Percentiles rank a stretch among this genome's conserved stretches.
phyloP scores from a whole-genome alignment of 1,284 basidiomycete genomes.

The Gymnopus androsaceus region DNA sequence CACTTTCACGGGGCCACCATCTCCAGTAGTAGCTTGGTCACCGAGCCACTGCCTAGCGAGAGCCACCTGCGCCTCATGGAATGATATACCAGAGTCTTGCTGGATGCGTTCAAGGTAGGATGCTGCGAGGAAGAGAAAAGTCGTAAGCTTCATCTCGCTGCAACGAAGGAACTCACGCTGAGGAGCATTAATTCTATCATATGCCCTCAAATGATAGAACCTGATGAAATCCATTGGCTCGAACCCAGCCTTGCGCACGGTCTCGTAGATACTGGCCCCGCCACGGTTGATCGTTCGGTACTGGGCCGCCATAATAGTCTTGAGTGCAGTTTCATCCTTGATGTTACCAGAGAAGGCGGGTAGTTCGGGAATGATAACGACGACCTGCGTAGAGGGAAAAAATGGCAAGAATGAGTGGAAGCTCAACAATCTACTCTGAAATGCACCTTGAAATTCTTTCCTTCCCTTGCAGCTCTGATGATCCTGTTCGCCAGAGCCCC shows the following conservation, averaged over 20 bases:
- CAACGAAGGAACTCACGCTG: constrained; percentile 37
- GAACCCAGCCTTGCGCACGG: constrained; percentile 75
- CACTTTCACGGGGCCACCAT: constrained; percentile 55
- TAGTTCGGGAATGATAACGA: constrained; percentile 82
- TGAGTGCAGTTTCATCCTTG: no score
- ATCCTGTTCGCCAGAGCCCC: constrained; percentile 83
- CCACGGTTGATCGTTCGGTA: constrained; percentile 88
- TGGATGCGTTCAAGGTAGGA: constrained; percentile 74
- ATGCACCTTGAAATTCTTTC: constrained; percentile 77
- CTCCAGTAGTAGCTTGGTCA: no score
- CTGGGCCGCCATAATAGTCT: not conserved
- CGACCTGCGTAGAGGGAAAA: constrained; percentile 46
- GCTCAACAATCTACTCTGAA: not conserved
- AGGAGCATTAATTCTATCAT: constrained; percentile 90
- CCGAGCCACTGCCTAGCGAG: constrained; percentile 83
- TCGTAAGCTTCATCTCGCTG: not conserved
- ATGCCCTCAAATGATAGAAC: constrained; percentile 88
- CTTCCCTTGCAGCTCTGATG: constrained; percentile 69
- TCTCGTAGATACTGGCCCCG: constrained; percentile 83
- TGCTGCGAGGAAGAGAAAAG: constrained; percentile 28
- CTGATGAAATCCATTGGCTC: constrained; percentile 84
- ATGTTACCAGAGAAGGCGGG: constrained; percentile 85
- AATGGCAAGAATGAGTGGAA: not conserved
- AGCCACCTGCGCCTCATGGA: constrained; percentile 85
- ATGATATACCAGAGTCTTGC: constrained; percentile 73